Evolutionary conservation across 805 yeast species (phyloP).

Genomic region (Metschnikowia bowlesiae): DNA sequence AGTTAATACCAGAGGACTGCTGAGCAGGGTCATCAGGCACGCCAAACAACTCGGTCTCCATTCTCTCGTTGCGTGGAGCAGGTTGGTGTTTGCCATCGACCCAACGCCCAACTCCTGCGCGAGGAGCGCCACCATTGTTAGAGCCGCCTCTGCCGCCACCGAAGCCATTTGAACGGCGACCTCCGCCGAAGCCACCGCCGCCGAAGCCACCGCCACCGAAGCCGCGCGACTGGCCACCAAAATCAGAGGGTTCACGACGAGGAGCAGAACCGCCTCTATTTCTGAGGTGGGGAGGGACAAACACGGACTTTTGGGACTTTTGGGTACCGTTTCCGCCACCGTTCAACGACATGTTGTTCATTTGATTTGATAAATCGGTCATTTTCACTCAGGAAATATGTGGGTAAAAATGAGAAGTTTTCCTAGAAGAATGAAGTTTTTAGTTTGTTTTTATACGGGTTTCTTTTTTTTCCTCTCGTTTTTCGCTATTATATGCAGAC

Average conservation of each 20-base stretch:
- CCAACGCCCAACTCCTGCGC: constrained; percentile 73
- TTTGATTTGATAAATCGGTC: constrained; percentile 56
- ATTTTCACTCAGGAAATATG: constrained; percentile 28
- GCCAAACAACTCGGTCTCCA: constrained; percentile 85
- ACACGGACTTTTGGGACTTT: constrained; percentile 17
- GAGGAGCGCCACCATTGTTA: constrained; percentile 21
- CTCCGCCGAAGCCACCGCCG: constrained; percentile 15
- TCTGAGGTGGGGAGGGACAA: constrained; percentile 33
- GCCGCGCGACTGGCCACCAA: constrained; percentile 13
- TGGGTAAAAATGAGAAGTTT: neutral
- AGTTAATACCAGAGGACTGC: constrained; percentile 96
- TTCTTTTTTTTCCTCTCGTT: constrained; percentile 4
- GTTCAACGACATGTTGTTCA: constrained; percentile 52
- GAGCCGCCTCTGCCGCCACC: constrained; percentile 19
- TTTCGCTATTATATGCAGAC: constrained; percentile 2
- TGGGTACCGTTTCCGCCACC: constrained; percentile 26
- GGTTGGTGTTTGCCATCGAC: constrained; percentile 85
- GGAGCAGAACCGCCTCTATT: constrained; percentile 29
- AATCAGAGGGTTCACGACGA: constrained; percentile 28
- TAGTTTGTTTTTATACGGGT: neutral
- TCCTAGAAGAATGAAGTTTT: neutral
- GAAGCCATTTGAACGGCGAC: constrained; percentile 27
- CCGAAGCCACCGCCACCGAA: constrained; percentile 11
- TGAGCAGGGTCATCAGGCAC: constrained; percentile 63
- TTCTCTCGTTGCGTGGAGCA: constrained; percentile 60